Evolutionary conservation across 495 filamentous ascomycete species (phyloP).

Genomic region (Podospora australis): DNA sequence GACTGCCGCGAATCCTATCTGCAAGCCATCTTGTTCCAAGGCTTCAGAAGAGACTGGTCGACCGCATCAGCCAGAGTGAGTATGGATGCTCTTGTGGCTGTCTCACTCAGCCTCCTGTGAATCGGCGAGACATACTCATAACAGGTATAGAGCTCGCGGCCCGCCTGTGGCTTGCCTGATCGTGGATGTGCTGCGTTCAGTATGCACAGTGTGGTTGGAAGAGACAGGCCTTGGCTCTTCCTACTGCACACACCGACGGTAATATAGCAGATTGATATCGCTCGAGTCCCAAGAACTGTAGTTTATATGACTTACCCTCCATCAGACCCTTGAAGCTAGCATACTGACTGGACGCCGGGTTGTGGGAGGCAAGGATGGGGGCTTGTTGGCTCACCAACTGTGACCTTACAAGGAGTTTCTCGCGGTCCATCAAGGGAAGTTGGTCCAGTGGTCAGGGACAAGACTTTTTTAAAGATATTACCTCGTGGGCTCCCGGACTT

Average conservation of each 20-base stretch:
- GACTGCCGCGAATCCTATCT: too few species aligned
- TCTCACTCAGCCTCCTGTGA: too few species aligned
- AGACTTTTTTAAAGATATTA: background rate
- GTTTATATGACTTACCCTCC: background rate
- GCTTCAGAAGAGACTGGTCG: too few species aligned
- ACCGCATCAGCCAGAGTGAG: too few species aligned
- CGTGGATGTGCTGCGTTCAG: too few species aligned
- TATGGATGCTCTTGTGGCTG: too few species aligned
- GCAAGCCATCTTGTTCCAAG: too few species aligned
- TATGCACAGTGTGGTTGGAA: too few species aligned
- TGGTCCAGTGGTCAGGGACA: background rate
- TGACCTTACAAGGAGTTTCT: background rate
- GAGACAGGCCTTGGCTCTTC: background rate
- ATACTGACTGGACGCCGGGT: background rate
- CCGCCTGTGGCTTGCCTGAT: too few species aligned
- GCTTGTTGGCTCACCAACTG: background rate
- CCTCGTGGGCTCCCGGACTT: constrained; percentile 5
- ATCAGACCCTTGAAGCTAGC: too few species aligned
- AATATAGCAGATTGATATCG: background rate
- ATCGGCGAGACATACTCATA: too few species aligned
- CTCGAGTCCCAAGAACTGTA: background rate
- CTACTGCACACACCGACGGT: background rate
- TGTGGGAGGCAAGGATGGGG: background rate
- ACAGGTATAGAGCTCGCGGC: background rate
- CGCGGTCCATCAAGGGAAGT: background rate